Evolutionary conservation across 495 filamentous ascomycete genomes (phyloP).

Genomic region (Xylaria sp.): DNA sequence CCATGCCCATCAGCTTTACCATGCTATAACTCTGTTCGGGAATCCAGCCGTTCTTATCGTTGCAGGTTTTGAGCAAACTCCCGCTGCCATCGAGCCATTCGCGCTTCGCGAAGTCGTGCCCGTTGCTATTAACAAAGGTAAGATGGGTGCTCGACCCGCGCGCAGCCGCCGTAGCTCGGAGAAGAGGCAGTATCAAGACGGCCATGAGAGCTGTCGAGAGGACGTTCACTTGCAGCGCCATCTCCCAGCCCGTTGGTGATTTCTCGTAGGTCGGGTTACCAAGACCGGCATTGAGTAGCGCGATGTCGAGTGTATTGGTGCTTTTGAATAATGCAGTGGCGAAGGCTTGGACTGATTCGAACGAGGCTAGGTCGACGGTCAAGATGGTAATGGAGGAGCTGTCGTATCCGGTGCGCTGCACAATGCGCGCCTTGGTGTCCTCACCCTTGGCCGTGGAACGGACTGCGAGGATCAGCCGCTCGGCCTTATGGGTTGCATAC

Average conservation of each 20-base stretch:
- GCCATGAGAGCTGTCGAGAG: slow-evolving; percentile 64
- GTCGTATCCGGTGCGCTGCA: slow-evolving; percentile 5
- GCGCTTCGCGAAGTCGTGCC: slow-evolving; percentile 2
- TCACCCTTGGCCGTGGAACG: slow-evolving; percentile 51
- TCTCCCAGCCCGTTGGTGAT: slow-evolving; percentile 58
- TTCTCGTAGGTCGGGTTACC: slow-evolving; percentile 27
- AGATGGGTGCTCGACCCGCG: slow-evolving; percentile 19
- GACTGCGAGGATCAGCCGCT: slow-evolving; percentile 53
- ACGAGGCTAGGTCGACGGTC: slow-evolving; percentile 30
- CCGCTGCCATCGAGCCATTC: not conserved
- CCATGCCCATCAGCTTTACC: slow-evolving; percentile 35
- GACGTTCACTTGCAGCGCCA: slow-evolving; percentile 64
- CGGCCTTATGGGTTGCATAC: slow-evolving; percentile 46
- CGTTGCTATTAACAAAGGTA: slow-evolving; percentile 36
- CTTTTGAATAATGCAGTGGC: slow-evolving; percentile 35
- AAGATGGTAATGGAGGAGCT: slow-evolving; percentile 16
- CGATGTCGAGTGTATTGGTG: slow-evolving; percentile 37
- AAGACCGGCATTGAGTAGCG: slow-evolving; percentile 53
- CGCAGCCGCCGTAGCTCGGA: slow-evolving; percentile 25
- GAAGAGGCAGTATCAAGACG: slow-evolving; percentile 59
- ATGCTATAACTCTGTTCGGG: slow-evolving; percentile 25
- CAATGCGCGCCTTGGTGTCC: slow-evolving; percentile 45
- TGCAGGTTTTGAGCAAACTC: slow-evolving; percentile 26
- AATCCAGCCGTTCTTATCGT: slow-evolving; percentile 22
- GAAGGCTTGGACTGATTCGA: slow-evolving; percentile 32